phyloP scores from a whole-genome alignment of 768 basidiomycete species.

The Roridomyces roridus region DNA sequence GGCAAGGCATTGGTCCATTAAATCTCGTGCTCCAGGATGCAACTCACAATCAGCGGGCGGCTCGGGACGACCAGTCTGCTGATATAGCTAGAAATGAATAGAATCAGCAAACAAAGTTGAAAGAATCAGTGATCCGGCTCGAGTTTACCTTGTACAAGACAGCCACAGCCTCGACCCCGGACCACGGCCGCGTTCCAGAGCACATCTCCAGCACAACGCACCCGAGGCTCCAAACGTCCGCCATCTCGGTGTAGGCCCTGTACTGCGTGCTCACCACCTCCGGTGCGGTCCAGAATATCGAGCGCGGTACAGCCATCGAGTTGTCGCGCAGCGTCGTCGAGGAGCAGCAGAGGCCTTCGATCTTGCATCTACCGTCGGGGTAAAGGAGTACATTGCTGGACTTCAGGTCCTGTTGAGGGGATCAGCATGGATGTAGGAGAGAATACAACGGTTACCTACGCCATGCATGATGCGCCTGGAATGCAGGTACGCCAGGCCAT shows the following conservation, averaged over 20 bases:
- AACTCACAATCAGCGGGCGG: slow-evolving; percentile 8
- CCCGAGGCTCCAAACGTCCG: slow-evolving; percentile 84
- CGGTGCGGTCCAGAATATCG: slow-evolving; percentile 80
- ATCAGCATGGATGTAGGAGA: slow-evolving; percentile 3
- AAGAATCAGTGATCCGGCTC: slow-evolving; percentile 1
- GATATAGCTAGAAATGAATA: slow-evolving; percentile 16
- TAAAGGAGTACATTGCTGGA: slow-evolving; percentile 84
- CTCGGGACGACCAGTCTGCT: slow-evolving; percentile 14
- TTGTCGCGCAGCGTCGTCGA: slow-evolving; percentile 48
- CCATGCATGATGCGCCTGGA: slow-evolving; percentile 72
- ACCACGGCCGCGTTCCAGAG: slow-evolving; percentile 79
- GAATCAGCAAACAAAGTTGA: slow-evolving; percentile 1
- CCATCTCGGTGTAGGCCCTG: slow-evolving; percentile 70
- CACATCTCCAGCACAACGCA: slow-evolving; percentile 86
- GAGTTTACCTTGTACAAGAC: slow-evolving; percentile 74
- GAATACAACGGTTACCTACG: slow-evolving; percentile 43
- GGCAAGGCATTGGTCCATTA: slow-evolving; percentile 22
- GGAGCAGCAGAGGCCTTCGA: slow-evolving; percentile 48
- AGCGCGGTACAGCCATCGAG: slow-evolving; percentile 39
- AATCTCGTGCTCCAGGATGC: slow-evolving; percentile 7
- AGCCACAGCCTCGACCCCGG: slow-evolving; percentile 66
- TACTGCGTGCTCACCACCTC: slow-evolving; percentile 48
- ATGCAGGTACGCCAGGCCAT: slow-evolving; percentile 77
- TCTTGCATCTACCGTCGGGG: slow-evolving; percentile 75
- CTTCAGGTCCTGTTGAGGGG: slow-evolving; percentile 65